Conservation (phyloP, 148 eudicot genomes). For the Oxyria digyna region DNA sequence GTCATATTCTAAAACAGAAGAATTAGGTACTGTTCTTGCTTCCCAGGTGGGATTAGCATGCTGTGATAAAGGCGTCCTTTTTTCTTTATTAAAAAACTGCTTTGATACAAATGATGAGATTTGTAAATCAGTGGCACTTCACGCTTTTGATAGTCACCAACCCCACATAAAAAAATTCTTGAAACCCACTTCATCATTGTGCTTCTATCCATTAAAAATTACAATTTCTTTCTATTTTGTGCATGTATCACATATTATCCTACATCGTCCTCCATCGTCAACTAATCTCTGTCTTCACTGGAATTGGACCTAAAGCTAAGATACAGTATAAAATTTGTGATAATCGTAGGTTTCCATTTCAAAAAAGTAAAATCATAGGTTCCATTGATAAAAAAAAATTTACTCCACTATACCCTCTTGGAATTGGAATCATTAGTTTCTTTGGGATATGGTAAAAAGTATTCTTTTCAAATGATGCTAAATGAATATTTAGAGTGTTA, state of each 20-base stretch:
- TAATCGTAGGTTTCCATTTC: neutral
- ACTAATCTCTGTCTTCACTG: no score
- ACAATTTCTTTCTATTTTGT: no score
- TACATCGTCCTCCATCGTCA: no score
- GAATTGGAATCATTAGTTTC: neutral
- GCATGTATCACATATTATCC: no score
- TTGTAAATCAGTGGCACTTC: conserved; percentile 6
- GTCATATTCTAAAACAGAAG: neutral
- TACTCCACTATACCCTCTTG: neutral
- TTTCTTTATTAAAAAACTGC: neutral
- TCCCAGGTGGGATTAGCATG: conserved; percentile 9
- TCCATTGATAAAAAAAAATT: neutral
- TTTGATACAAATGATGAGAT: conserved; percentile 2
- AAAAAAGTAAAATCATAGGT: neutral
- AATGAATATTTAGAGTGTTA: neutral
- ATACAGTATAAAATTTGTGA: no score
- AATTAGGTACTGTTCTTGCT: conserved; percentile 7
- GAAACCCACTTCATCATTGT: conserved; percentile 4
- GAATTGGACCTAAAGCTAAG: no score
- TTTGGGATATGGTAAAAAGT: neutral
- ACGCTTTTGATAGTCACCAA: neutral
- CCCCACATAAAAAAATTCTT: neutral
- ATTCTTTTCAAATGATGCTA: neutral
- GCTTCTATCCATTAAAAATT: neutral
- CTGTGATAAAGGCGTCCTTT: neutral